Evolutionary conservation across 805 yeast species (phyloP).

Genomic region (Cyberlindnera maclurae): DNA sequence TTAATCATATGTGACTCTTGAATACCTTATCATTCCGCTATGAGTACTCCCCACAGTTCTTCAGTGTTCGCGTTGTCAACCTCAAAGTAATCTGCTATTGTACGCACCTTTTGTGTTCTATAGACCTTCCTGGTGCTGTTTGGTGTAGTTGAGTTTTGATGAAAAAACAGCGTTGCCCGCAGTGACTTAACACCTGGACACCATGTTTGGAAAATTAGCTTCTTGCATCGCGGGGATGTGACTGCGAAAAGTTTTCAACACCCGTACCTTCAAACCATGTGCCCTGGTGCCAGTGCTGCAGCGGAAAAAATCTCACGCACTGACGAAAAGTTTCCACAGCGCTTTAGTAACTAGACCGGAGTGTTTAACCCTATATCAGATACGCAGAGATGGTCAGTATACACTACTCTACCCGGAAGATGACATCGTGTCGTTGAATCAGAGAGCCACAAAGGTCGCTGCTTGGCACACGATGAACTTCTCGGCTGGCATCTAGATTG

Average conservation of each 20-base stretch:
- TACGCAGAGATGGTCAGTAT: conserved; percentile 99
- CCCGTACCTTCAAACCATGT: conserved; percentile 7
- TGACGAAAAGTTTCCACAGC: conserved; percentile 1
- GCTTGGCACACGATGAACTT: no score
- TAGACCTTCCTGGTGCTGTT: conserved; percentile 3
- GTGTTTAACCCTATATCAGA: conserved; percentile 46
- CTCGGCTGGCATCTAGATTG: neutral
- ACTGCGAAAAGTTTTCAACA: conserved; percentile 11
- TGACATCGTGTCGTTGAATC: no score
- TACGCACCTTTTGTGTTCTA: conserved; percentile 19
- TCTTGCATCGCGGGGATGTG: conserved; percentile 5
- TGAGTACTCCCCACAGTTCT: no score
- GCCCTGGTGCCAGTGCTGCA: neutral
- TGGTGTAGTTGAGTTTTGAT: conserved; percentile 11
- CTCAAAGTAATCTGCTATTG: no score
- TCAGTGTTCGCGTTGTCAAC: no score
- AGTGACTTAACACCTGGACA: conserved; percentile 6
- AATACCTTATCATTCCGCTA: no score
- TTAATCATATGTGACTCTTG: no score
- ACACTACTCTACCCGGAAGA: neutral
- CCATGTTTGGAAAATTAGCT: neutral
- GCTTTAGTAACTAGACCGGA: conserved; percentile 65
- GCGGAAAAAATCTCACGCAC: conserved; percentile 3
- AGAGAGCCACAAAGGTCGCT: no score
- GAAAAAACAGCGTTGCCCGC: conserved; percentile 12